These are phyloP conservation scores for Lantana camara DNA, from an alignment of 257 asterid species.

Conservation along the genomic window DNA sequence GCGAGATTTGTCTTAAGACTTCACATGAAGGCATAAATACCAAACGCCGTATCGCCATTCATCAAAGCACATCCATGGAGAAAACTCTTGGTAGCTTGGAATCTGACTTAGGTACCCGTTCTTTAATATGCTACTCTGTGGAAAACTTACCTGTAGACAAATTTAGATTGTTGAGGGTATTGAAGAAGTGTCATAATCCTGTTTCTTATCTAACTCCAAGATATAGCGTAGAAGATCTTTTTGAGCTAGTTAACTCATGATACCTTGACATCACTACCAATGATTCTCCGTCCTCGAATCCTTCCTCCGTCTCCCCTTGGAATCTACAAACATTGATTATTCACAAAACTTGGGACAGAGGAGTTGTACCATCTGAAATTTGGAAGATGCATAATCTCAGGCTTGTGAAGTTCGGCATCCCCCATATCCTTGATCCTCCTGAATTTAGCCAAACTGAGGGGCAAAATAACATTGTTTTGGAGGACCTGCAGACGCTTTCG, in stretches of 20 bases:
- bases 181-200: too few relatives aligned
- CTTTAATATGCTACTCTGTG: background rate
- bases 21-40: background rate
- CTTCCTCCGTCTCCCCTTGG: too few relatives aligned
- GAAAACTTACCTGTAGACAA: background rate
- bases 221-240: too few relatives aligned
- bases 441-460: background rate
- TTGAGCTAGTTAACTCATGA: too few relatives aligned
- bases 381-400: constrained; percentile 26
- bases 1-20: background rate
- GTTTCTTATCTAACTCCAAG: too few relatives aligned
- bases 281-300: too few relatives aligned
- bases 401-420: background rate
- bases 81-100: background rate
- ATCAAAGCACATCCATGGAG: background rate
- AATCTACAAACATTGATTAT: constrained; percentile 18
- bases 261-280: too few relatives aligned
- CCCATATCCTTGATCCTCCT: background rate
- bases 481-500: background rate
- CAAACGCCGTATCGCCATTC: background rate
- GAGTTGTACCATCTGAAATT: background rate
- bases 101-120: background rate
- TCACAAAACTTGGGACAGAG: background rate
- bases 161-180: constrained; percentile 21
- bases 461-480: too few relatives aligned